These are phyloP conservation scores for Mucor circinelloides DNA, from an alignment of 371 early-diverging fungal species.

Conservation along the genomic window DNA sequence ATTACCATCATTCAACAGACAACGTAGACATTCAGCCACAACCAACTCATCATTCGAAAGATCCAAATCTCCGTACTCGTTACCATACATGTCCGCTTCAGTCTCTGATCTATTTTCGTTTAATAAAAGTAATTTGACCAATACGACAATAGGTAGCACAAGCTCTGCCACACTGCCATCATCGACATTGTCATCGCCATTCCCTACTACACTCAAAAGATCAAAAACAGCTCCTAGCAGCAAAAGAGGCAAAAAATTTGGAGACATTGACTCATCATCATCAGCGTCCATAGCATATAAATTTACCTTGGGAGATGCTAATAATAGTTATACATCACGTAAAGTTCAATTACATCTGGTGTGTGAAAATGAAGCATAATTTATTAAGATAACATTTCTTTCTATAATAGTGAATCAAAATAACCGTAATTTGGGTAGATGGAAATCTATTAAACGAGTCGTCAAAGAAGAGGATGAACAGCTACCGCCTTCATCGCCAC, in stretches of 20 bases:
- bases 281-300: constrained; percentile 10
- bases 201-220: constrained; percentile 8
- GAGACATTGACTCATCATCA: constrained; percentile 18
- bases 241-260: constrained; percentile 8
- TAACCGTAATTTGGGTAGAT: constrained; percentile 10
- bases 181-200: neutral
- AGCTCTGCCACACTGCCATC: neutral
- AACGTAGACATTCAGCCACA: neutral
- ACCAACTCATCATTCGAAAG: neutral
- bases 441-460: constrained; percentile 27
- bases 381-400: neutral
- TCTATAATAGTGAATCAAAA: neutral
- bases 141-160: neutral
- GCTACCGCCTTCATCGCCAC: neutral
- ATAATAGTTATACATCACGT: constrained; percentile 10
- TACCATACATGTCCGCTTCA: neutral
- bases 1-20: neutral
- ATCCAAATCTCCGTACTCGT: neutral
- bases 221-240: constrained; percentile 30
- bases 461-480: constrained; percentile 7
- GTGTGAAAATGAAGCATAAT: neutral
- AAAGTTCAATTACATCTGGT: neutral
- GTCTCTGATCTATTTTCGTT: constrained; percentile 1
- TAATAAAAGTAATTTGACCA: neutral
- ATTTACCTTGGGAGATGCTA: neutral